These are phyloP conservation scores for Ogataea angusta DNA, from an alignment of 805 yeast genomes.

Conservation along the genomic window DNA sequence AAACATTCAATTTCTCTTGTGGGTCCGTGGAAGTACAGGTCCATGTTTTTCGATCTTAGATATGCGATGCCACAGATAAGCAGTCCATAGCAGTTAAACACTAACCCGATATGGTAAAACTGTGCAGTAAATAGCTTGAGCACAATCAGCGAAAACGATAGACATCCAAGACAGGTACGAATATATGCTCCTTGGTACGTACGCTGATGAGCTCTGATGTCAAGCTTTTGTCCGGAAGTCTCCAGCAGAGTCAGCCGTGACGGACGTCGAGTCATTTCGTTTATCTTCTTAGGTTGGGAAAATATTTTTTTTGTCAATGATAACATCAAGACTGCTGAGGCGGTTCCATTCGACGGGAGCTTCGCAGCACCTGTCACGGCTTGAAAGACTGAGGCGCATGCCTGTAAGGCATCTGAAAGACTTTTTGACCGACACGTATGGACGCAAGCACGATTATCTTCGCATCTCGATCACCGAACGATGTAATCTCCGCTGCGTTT, in stretches of 20 bases:
- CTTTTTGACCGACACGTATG: slow-evolving; percentile 42
- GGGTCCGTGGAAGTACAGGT: slow-evolving; percentile 30
- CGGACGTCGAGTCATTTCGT: slow-evolving; percentile 26
- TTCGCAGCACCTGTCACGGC: slow-evolving; percentile 5
- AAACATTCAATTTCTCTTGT: slow-evolving; percentile 33
- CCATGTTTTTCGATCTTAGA: slow-evolving; percentile 30
- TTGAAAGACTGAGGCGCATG: slow-evolving; percentile 12
- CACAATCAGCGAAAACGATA: slow-evolving; percentile 62
- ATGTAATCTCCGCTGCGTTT: slow-evolving; percentile 45
- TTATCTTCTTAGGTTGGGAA: background rate
- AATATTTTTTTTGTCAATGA: slow-evolving; percentile 2
- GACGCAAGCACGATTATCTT: slow-evolving; percentile 46
- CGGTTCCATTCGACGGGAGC: background rate
- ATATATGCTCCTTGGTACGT: slow-evolving; percentile 85
- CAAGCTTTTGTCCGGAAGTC: slow-evolving; percentile 42
- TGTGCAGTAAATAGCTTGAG: slow-evolving; percentile 62
- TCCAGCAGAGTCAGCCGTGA: slow-evolving; percentile 34
- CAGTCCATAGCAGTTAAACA: slow-evolving; percentile 60
- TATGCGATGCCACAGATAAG: slow-evolving; percentile 40
- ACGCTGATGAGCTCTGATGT: slow-evolving; percentile 68
- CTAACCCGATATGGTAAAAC: slow-evolving; percentile 63
- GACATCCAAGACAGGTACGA: slow-evolving; percentile 64
- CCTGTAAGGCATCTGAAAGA: slow-evolving; percentile 34
- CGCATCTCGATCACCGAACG: slow-evolving; percentile 51
- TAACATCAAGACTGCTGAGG: background rate